Evolutionary conservation across 2,329 filamentous ascomycete species (phyloP), one percentile per base, ranked within the genome.

Genomic region (Colletotrichum karsti): DNA sequence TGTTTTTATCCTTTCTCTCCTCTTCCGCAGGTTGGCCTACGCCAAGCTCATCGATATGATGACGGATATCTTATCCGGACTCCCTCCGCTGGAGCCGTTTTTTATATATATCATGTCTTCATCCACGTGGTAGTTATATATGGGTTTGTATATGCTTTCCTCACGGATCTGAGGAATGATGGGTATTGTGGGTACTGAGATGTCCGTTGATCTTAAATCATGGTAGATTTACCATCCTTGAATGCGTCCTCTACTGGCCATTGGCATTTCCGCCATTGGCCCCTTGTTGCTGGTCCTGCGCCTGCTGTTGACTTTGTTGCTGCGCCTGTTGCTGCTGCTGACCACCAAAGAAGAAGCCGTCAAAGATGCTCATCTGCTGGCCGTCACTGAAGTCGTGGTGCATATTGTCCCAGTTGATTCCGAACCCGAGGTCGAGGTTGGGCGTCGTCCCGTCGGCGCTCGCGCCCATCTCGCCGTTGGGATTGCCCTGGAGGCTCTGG

Each of bases 311-410:
- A 24, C 54, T 55, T 22, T 53, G 62, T 24, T 48, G 50, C 18
- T 37, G 59, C 60, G 41, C 39, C 60, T 48, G 61, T 24, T 56
- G 53, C 42, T 48, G 64, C 69, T 81, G 82, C 71, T 85, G 85
- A 1, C 85, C 86, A 1, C 90, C 90, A 75, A 92, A 92, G 80
- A 92, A 92, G 76, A 93, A 93, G 0, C 89, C 89, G 74, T 93
- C 91, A 77, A 93, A 93, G 0, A 91, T 85, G 66, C 92, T 88
- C 74, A 92, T 84, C 76, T 89, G 85, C 75, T 87, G 83, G 56
- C 84, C 84, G 51, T 90, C 86, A 65, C 83, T 83, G 66, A 85
- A 91, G 73, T 92, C 90, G 72, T 91, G 89, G 73, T 89, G 84
- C 74, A 90, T 82, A 12, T 85, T 83, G 67, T 89, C 84, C 87